Base-by-base conservation (phyloP, 202 grass and related monocot species). In the Schoenoplectus tabernaemontani region DNA sequence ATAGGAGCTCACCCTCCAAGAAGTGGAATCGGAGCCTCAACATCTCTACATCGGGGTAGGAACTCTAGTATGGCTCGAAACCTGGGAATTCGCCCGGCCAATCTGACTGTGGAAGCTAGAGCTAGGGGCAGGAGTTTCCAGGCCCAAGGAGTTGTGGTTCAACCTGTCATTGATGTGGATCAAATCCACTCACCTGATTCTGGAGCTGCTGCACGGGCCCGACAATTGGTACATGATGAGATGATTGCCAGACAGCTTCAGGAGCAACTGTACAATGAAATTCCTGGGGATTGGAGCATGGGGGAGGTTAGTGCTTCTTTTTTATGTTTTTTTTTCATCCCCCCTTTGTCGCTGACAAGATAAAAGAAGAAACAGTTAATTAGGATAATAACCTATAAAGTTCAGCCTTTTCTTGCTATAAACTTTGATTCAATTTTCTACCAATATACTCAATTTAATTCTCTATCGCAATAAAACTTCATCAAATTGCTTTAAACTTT, bases 191-290 rank as follows among this genome's bases (percentile, higher is more conserved):
- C 58, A 57, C 39, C 38, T 81, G 67, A 61, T 59, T 77, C 77
- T 20, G 53, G 83, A 70, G 74, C 76, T 83, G 82, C 78, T 57
- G 81, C 44, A 13, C 42, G 76, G 78, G 79, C 62, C 59, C 77
- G 58, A 71, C 93, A 97, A 78, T 47, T 97, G 56, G 93, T 90
- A 33, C 87, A 82, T 41, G 93, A 97, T 90, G 91, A 97, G 84
- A 81, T 91, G 84, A 82, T 97, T 78, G 93, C 93, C 73, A 87
- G 85, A 60, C 93, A 87, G 36, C 89, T 97, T 76, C 93, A 97
- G 86, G 89, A 97, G 64, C 87, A 93, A 80, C 80, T 93, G 33
- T 87, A 93, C 77, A 91, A 85, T 80, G 93, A 93, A 87, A 82
- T 74, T 50, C 83, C 85, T 80, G 71, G 17, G 61, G 78, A 76